These are phyloP conservation scores for Aspergillus flavus DNA, from an alignment of 2,329 filamentous ascomycete species.

Conservation along the genomic window DNA sequence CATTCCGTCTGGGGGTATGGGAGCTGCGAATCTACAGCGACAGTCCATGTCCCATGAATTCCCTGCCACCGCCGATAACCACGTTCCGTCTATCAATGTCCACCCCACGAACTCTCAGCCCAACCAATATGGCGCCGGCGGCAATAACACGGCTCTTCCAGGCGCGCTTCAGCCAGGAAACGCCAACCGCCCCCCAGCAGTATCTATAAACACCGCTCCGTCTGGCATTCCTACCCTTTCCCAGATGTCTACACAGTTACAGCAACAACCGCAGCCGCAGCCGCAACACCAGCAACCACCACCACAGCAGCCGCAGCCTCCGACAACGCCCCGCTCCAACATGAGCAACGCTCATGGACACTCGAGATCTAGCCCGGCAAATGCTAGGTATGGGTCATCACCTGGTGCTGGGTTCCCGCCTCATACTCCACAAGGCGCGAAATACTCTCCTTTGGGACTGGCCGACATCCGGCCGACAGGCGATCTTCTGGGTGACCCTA, in stretches of 20 bases:
- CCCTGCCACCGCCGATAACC: constrained; percentile 52
- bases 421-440: constrained; percentile 60
- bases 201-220: constrained; percentile 60
- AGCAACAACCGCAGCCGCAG: constrained; percentile 7
- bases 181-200: constrained; percentile 53
- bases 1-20: constrained; percentile 44
- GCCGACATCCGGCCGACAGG: constrained; percentile 88
- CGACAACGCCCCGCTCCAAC: constrained; percentile 62
- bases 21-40: constrained; percentile 39
- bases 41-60: constrained; percentile 51
- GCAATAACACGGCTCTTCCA: constrained; percentile 52
- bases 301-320: constrained; percentile 21
- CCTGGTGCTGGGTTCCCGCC: constrained; percentile 48
- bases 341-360: constrained; percentile 72
- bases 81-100: constrained; percentile 60
- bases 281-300: constrained; percentile 11
- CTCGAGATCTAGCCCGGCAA: constrained; percentile 80
- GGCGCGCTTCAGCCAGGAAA: constrained; percentile 63
- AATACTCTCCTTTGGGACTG: constrained; percentile 86
- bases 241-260: constrained; percentile 44
- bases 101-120: constrained; percentile 58
- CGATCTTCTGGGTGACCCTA: constrained; percentile 74
- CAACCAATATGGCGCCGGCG: constrained; percentile 49
- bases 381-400: constrained; percentile 64
- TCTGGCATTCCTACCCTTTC: constrained; percentile 60